phyloP scores from a whole-genome alignment of 805 yeast species.

The Hanseniaspora hatyaiensis region DNA sequence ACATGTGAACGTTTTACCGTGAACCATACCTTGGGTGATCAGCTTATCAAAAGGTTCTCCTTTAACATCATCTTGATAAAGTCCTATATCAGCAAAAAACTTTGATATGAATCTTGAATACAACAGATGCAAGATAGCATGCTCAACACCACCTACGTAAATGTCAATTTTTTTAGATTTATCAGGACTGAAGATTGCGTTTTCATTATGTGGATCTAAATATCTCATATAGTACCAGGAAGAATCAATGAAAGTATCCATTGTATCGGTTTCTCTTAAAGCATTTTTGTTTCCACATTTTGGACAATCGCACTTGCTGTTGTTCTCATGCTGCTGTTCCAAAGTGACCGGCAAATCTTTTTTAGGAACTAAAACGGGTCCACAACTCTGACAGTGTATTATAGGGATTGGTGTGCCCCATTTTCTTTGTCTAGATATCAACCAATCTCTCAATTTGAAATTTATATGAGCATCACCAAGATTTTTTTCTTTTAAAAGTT shows the following conservation, averaged over 20 bases:
- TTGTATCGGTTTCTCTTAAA: slow-evolving; percentile 86
- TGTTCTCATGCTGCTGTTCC: slow-evolving; percentile 45
- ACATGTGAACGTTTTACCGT: slow-evolving; percentile 70
- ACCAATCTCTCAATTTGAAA: slow-evolving; percentile 79
- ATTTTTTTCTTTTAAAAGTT: slow-evolving; percentile 30
- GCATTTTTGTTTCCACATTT: slow-evolving; percentile 57
- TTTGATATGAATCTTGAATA: slow-evolving; percentile 80
- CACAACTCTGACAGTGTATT: slow-evolving; percentile 75
- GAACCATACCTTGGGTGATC: slow-evolving; percentile 97
- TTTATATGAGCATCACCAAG: slow-evolving; percentile 42
- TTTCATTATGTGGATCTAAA: slow-evolving; percentile 55
- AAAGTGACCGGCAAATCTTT: slow-evolving; percentile 69
- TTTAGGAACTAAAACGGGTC: slow-evolving; percentile 86
- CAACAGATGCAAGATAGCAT: slow-evolving; percentile 82
- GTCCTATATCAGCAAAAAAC: slow-evolving; percentile 53
- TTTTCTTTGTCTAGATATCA: slow-evolving; percentile 83
- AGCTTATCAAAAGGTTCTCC: slow-evolving; percentile 76
- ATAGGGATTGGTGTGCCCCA: slow-evolving; percentile 99
- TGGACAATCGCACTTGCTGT: slow-evolving; percentile 61
- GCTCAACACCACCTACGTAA: slow-evolving; percentile 92
- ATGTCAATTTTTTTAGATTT: slow-evolving; percentile 66
- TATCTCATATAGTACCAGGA: slow-evolving; percentile 92
- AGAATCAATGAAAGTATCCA: slow-evolving; percentile 97
- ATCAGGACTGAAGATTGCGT: slow-evolving; percentile 41
- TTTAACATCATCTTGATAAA: slow-evolving; percentile 49